Conservation (phyloP, 805 yeast species). For the Saccharomycopsis oosterbeekiorum region DNA sequence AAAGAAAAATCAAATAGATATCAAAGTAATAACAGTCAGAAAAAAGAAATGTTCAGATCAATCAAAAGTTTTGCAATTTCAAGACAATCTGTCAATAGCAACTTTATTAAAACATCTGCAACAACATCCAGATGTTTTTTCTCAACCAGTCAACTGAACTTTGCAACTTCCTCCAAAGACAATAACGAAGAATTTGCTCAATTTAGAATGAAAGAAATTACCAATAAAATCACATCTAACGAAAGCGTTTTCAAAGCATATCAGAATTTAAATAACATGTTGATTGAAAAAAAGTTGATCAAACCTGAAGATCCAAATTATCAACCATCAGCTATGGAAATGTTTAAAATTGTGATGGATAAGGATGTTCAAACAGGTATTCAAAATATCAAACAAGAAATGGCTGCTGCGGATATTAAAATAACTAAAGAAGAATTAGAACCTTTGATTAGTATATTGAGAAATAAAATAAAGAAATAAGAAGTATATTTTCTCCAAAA, state of each 20-base stretch:
- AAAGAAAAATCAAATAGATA: no score
- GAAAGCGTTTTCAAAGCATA: conserved; percentile 11
- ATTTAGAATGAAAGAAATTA: conserved; percentile 12
- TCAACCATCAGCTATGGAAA: conserved; percentile 11
- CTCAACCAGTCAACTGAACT: background rate
- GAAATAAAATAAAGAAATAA: conserved; percentile 5
- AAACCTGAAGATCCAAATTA: background rate
- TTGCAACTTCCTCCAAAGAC: conserved; percentile 11
- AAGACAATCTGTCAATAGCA: background rate
- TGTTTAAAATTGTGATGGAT: conserved; percentile 13
- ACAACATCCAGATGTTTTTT: background rate
- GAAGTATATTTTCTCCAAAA: background rate
- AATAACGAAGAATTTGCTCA: conserved; percentile 14
- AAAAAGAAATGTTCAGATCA: background rate
- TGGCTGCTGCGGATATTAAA: conserved; percentile 14
- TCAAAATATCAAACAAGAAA: conserved; percentile 8
- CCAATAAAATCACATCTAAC: conserved; percentile 7
- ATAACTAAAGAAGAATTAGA: conserved; percentile 12
- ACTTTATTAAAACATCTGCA: background rate
- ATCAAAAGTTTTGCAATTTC: background rate
- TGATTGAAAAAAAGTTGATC: conserved; percentile 5
- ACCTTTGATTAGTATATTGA: conserved; percentile 11
- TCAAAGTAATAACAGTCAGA: no score
- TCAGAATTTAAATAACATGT: background rate
- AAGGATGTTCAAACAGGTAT: conserved; percentile 8